Evolutionary conservation across 371 early-diverging fungal genomes (phyloP), one percentile per base, ranked within the genome.

Genomic region (Rhizopus sp.): DNA sequence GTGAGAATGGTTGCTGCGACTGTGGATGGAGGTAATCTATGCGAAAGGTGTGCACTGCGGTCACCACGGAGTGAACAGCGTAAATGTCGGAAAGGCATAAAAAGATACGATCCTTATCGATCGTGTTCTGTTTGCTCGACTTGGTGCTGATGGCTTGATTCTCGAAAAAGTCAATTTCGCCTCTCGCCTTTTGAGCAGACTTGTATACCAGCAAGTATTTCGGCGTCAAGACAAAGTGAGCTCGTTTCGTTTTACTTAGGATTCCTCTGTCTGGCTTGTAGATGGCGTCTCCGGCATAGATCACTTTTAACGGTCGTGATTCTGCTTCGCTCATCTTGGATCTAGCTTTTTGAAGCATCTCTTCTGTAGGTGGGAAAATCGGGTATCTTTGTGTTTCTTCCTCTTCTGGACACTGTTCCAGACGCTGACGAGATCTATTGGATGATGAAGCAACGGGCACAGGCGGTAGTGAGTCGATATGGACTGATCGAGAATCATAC

Each of bases 21-120:
- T 59, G 59, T 2, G 68, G 67, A 23, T 76, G 66, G 29, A 71
- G 34, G 17, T 73, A 62, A 12, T 76, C 77, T 2, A 76, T 63
- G 3, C 77, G 70, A n/a, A 72, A 62, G 1, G 67, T 56, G 45
- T 57, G 16, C 0, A 48, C 33, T 0, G 46, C 37, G 1, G 63
- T 48, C 0, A 54, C 47, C 0, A 64, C 51, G 0, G 41, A 35
- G 32, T 77, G 78, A n/a, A 72, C 60, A 12, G 70, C 78, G 44
- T 65, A 70, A 15, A 77, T 60, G 13, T 53, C 40, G 6, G 47
- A 50, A 4, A 77, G 29, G 0, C 46, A n/a, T 0, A 70, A n/a
- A 17, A 77, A 53, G 8, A 68, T 37, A 13, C 53, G 61, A 1
- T 72, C 63, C 29, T 64, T 63, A n/a, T 59, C 49, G 13, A 72